Percentiles rank a stretch among this genome's conserved stretches.
phyloP scores from a whole-genome alignment of 179 eudicot genomes.

The Patellifolia procumbens region DNA sequence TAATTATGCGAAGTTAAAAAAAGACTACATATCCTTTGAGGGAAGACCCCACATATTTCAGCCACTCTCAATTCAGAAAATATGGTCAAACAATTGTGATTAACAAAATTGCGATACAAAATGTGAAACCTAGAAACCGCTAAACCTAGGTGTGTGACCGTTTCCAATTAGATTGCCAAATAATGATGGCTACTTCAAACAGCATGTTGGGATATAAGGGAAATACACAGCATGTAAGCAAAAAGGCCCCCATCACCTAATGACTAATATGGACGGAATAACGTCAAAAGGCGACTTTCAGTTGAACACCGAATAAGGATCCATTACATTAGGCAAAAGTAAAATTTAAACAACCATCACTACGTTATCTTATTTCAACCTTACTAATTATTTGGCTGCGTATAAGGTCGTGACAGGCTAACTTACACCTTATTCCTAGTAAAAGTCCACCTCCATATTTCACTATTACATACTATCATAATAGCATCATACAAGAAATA shows the following conservation, averaged over 20 bases:
- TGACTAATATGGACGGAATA: background rate
- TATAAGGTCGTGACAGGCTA: too few relatives aligned
- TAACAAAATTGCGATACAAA: background rate
- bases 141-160: background rate
- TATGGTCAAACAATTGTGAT: background rate
- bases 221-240: background rate
- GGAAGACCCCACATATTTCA: background rate
- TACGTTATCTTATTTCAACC: background rate
- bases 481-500: too few relatives aligned
- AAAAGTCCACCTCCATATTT: too few relatives aligned
- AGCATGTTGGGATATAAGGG: background rate
- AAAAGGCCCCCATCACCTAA: background rate
- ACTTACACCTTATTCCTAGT: too few relatives aligned
- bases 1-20: too few relatives aligned
- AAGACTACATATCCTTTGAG: background rate
- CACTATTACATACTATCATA: too few relatives aligned
- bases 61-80: background rate
- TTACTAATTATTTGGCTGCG: too few relatives aligned
- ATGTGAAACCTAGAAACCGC: background rate
- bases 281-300: background rate
- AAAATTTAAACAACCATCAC: background rate
- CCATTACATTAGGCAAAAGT: background rate
- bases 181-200: background rate
- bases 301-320: background rate
- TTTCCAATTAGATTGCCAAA: background rate